Base-by-base conservation (phyloP, 1,284 basidiomycete species). In the Takashimella tepidaria region DNA sequence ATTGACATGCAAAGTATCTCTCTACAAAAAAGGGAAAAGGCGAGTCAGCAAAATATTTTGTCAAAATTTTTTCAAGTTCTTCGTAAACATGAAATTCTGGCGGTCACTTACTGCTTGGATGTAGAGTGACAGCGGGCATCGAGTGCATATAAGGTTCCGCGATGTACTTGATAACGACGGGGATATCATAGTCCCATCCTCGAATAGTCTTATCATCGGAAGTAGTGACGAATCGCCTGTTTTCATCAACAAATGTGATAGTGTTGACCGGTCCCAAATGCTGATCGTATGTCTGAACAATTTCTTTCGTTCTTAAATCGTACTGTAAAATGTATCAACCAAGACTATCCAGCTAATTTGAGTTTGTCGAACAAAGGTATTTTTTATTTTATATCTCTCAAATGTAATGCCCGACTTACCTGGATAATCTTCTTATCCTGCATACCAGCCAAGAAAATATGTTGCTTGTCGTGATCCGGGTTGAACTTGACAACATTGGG, bases 131-230 rank as follows among this genome's bases (percentile, higher is more conserved):
- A 16, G 95, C 89, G 11, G 96, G 96, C 93, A 99, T 98, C 31
- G 92, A 96, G 77, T 99, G 93, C 96, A 99, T 98, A 70, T 92
- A 87, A 8, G 96, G 96, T 74, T 99, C 96, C 26, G 96, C 93
- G 58, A 98, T 97, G 75, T 98, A 96, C 76, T 99, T 98, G 82
- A 98, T 98, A 55, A 97, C 92, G 23, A 98, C 93, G 4, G 93
- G 93, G 60, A 97, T 97, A 76, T 98, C 92, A 73, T 88, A 95
- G 74, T 95, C 91, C 96, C 96, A 99, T 19, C 91, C 95, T 49
- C 96, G 87, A 69, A 99, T 96, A 5, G 92, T 97, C 80, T 98
- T 98, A 79, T 99, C 96, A 74, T 99, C 96, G 13, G 92, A 97
- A 6, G 96, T 98, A 2, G 96, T 97, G 47, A 98, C 88, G 74